These are phyloP conservation scores for Pythium chondricola DNA, from an alignment of 352 stramenopile genomes.

Conservation along the genomic window DNA sequence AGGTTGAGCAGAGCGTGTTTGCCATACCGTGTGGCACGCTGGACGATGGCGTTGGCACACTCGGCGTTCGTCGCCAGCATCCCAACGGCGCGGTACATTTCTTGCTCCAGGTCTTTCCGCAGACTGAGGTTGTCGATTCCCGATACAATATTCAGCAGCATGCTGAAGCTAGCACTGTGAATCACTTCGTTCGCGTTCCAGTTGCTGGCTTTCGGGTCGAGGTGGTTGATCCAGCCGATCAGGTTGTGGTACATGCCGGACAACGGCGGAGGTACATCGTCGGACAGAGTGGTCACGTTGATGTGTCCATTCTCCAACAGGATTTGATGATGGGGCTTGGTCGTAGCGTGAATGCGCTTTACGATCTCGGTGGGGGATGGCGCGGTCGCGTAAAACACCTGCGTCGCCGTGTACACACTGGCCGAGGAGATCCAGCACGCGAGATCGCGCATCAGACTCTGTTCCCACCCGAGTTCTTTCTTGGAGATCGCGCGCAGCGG, in stretches of 20 bases:
- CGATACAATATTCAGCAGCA: slow-evolving; percentile 55
- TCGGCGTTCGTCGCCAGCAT: slow-evolving; percentile 41
- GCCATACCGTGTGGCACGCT: slow-evolving; percentile 57
- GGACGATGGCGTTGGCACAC: slow-evolving; percentile 50
- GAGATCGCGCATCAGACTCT: slow-evolving; percentile 61
- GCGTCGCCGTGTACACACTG: slow-evolving; percentile 47
- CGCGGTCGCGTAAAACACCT: slow-evolving; percentile 41
- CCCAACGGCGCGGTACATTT: slow-evolving; percentile 44
- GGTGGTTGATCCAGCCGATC: slow-evolving; percentile 38
- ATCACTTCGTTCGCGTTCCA: slow-evolving; percentile 45
- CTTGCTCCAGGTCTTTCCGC: slow-evolving; percentile 31
- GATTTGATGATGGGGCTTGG: neutral
- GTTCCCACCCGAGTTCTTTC: slow-evolving; percentile 56
- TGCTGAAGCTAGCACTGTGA: slow-evolving; percentile 50
- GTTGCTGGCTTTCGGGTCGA: slow-evolving; percentile 22
- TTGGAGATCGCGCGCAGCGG: slow-evolving; percentile 33
- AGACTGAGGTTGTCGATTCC: slow-evolving; percentile 22
- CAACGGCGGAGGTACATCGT: neutral
- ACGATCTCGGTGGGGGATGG: slow-evolving; percentile 17
- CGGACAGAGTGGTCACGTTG: neutral
- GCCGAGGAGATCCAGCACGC: slow-evolving; percentile 60
- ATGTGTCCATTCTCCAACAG: slow-evolving; percentile 1
- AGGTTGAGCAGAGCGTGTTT: slow-evolving; percentile 66
- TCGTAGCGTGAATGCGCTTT: neutral
- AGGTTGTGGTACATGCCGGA: slow-evolving; percentile 34